Conservation (phyloP, 1,139 yeast genomes). For the Tardiomyces depauwii region DNA sequence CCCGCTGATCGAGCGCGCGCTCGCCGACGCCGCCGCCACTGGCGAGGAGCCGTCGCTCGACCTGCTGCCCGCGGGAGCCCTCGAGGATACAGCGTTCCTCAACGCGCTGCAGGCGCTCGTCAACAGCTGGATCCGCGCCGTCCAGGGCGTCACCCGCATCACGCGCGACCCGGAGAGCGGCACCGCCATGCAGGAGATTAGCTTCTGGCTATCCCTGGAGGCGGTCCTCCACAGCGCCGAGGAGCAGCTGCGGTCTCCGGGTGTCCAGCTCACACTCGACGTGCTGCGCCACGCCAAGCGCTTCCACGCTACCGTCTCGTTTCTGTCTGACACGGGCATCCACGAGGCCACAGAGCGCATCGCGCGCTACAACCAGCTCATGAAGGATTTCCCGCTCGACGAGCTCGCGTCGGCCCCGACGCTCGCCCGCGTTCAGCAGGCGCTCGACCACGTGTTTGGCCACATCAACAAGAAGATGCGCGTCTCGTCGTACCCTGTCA, state of each 20-base stretch:
- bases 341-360: slow-evolving; percentile 45
- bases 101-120: slow-evolving; percentile 58
- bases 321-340: slow-evolving; percentile 63
- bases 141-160: slow-evolving; percentile 46
- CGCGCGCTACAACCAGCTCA: slow-evolving; percentile 45
- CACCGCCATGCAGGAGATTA: slow-evolving; percentile 56
- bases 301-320: slow-evolving; percentile 65
- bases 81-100: slow-evolving; percentile 44
- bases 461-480: slow-evolving; percentile 54
- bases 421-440: slow-evolving; percentile 35
- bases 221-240: slow-evolving; percentile 45
- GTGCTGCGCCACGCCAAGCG: slow-evolving; percentile 62
- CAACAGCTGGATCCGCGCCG: slow-evolving; percentile 61
- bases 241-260: slow-evolving; percentile 45
- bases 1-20: slow-evolving; percentile 36
- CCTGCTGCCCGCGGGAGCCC: slow-evolving; percentile 24
- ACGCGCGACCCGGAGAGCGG: slow-evolving; percentile 44
- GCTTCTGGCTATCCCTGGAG: slow-evolving; percentile 74
- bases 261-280: slow-evolving; percentile 48
- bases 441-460: slow-evolving; percentile 40
- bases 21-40: slow-evolving; percentile 21
- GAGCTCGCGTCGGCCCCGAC: slow-evolving; percentile 43
- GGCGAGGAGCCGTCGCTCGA: slow-evolving; percentile 16
- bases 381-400: slow-evolving; percentile 61
- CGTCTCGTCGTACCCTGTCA: slow-evolving; percentile 51